Base-by-base conservation (phyloP, 352 stramenopile genomes). In the Pythium phragmitis region DNA sequence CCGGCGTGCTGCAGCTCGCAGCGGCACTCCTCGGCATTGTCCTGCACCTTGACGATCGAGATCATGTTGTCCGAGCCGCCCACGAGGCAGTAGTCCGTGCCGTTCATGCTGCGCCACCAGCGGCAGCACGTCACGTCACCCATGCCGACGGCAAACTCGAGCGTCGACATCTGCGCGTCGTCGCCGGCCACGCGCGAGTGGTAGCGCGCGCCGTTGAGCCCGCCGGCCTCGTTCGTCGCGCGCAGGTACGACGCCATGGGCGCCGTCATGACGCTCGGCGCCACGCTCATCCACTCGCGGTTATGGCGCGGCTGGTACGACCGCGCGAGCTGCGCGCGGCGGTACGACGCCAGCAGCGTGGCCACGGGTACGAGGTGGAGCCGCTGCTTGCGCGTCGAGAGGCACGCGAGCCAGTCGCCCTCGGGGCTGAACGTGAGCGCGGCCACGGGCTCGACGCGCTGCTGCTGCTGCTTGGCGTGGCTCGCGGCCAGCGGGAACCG, bases 221-320 rank as follows among this genome's bases (percentile, higher is more conserved):
- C 87, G 49, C 85, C 85, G 41, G 76, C 80, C 48, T 92, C 81
- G 64, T 94, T 94, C 9, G 84, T 91, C 9, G 85, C 83, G 33
- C 87, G 74, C 45, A 96, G 69, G 64, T 92, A 96, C 49, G 85
- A 90, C 39, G 85, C 82, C 87, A 96, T 94, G 51, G 90, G 85
- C 36, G 75, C 79, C 53, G 72, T 91, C 82, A 94, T 92, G 42
- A 80, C 82, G 43, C 80, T 87, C 33, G 80, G 80, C 33, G 75
- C 65, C 11, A 89, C 82, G 68, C 65, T 85, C 77, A 96, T 78
- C 33, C 92, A 78, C 64, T 94, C 87, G 33, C 76, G 77, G 30
- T 82, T 76, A 57, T 83, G 75, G 30, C 66, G 69, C 43, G 79
- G 77, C 39, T 75, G 74, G 58, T 76, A 85, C 49, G 73, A 68